Evolutionary conservation across 257 asterid species (phyloP), one percentile per base, ranked within the genome.

Genomic region (Solanum pinnatisectum): DNA sequence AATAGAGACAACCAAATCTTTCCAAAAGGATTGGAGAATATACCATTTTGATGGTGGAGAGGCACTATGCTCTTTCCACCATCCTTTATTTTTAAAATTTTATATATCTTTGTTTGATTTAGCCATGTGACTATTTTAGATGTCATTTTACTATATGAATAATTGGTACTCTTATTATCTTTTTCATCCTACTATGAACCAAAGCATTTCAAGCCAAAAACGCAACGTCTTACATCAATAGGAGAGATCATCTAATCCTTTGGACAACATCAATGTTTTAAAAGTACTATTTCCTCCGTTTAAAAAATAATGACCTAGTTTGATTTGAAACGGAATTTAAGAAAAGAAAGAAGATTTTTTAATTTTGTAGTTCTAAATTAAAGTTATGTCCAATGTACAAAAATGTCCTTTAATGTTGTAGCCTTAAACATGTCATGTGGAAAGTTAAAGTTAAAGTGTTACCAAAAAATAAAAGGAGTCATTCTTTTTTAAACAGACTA

Each of bases 41-140:
- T 96, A 89, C 98, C 92, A 39, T 89, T 88, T 95, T 39, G 84
- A 95, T 94, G 98, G 96, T 90, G 74, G 89, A 93, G 76, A 93
- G 23, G 32, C 87, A 37, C 84, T 39, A 83, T 89, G 52, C 89
- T 79, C 84, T 94, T 96, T 88, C 95, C 95, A 90, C 97, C 97
- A 87, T 87, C 92, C 92, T 30, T 87, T 89, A 42, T 25, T 79
- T 67, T 46, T 44, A 15, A 56, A 25, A 39, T 42, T 11, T 9
- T 23, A n/a, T n/a, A n/a, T n/a, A 27, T 13, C 37, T 30, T 40
- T 85, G 10, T 70, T 87, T 92, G 37, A 90, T 74, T 83, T 85
- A 46, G 84, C 15, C 39, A 79, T 25, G 27, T 79, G 63, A 44
- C n/a, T 42, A 78, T 25, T n/a, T 25, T 42, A 40, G 6, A 42